Base-by-base conservation (phyloP, 2,329 filamentous ascomycete genomes). In the Aureobasidium sp. region DNA sequence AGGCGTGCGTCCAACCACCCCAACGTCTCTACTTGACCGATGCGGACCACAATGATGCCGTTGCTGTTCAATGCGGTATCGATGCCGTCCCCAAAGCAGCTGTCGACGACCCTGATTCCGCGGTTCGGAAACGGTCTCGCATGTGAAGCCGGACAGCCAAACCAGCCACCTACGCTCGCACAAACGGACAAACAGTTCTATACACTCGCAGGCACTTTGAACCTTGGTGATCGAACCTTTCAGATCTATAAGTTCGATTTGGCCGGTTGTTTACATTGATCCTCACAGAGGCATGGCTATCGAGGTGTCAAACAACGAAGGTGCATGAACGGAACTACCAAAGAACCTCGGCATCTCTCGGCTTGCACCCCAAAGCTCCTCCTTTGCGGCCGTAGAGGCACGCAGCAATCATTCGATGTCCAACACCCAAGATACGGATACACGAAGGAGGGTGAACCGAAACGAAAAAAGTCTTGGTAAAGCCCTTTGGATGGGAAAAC, bases 351-450 rank as follows among this genome's bases (percentile, higher is more conserved):
- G 53, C 53, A 37, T 55, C 25, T 43, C 23, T 57, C 53, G 47
- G 47, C 47, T 23, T 19, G n/a, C n/a, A n/a, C 35, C 19, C 13
- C 25, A 43, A 33, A 37, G 53, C 40, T 45, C 53, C 53, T 57
- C 40, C 38, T 45, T 57, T 35, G 51, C 50, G 50, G 50, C 37
- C 51, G 51, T 55, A n/a, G n/a, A n/a, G n/a, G n/a, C n/a, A 45
- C 7, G 21, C 13, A 21, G 25, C 9, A 25, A 13, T 33, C 42
- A 19, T 35, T n/a, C 33, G 21, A 21, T 45, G n/a, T 17, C 7
- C 53, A 57, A 57, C 53, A 42, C 29, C 40, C 31, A 57, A n/a
- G n/a, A n/a, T n/a, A n/a, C n/a, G n/a, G 40, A 10, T 23, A 23
- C 53, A 25, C 51, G 51, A 21, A 40, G 35, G 17, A n/a, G 25